Evolutionary conservation across 345 rosid species (phyloP), one percentile per base, ranked within the genome.

Genomic region (Erysimum cheiranthoides): DNA sequence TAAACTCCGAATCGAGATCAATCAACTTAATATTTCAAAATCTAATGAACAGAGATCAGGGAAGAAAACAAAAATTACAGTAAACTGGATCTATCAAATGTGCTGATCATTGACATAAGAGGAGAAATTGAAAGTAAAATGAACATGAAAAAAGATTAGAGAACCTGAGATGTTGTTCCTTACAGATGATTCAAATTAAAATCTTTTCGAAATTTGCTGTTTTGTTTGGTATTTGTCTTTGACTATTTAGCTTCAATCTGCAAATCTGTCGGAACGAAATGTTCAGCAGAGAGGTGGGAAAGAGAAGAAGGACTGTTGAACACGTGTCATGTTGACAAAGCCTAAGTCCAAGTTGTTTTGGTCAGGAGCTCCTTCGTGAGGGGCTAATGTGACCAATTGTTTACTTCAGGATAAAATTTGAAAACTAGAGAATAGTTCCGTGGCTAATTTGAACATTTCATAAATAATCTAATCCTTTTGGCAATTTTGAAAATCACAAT

Each of bases 271-370:
- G 80, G 43, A 63, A 35, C 34, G 71, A 77, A 46, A 61, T 62
- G 70, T 21, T 69, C 3, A 45, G 49, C 57, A 35, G 54, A 40
- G 64, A 66, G 68, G 53, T 68, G 14, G 40, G 6, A 50, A 32
- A 14, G 68, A 53, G 75, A 45, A 40, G 70, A 50, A 59, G 27
- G 54, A 39, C 14, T 6, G 60, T 28, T 62, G 64, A 21, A 52
- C 77, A 78, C 81, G 81, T 78, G 81, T 46, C 81, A 13, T 50
- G 73, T 72, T 50, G 68, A 78, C 70, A 28, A 62, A 51, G 67
- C 25, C 35, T 56, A 39, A 57, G 50, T 60, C 13, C 4, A 43
- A 5, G 8, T 34, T 27, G 25, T 60, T 67, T 51, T 34, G 13
- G 60, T 31, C 39, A 67, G 30, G 18, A 36, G 35, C 11, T 67